These are phyloP conservation scores for Globisporangium splendens DNA, from an alignment of 352 stramenopile species.

Conservation along the genomic window DNA sequence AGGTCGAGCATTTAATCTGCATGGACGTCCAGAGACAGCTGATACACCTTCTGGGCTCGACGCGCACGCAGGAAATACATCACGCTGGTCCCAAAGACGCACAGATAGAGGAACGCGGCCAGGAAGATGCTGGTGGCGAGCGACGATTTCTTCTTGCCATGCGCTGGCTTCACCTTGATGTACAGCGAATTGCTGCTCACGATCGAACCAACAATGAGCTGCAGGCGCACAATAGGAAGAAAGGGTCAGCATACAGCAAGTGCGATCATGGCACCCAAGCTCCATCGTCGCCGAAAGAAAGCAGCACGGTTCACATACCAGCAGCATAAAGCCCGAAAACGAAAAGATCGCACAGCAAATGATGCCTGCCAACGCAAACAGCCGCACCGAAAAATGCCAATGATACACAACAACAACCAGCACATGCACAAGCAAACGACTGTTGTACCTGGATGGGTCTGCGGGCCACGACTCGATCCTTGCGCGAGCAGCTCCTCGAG, in stretches of 20 bases:
- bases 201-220: slow-evolving; percentile 84
- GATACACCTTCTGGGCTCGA: slow-evolving; percentile 83
- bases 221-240: background rate
- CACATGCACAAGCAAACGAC: background rate
- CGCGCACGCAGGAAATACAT: slow-evolving; percentile 82
- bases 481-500: slow-evolving; percentile 76
- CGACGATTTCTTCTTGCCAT: slow-evolving; percentile 82
- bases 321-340: slow-evolving; percentile 65
- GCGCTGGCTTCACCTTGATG: slow-evolving; percentile 74
- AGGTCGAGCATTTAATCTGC: slow-evolving; percentile 38
- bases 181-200: slow-evolving; percentile 86
- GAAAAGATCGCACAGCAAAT: slow-evolving; percentile 79
- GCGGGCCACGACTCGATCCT: slow-evolving; percentile 63
- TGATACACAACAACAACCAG: background rate
- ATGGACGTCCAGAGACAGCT: slow-evolving; percentile 85
- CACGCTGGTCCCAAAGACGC: slow-evolving; percentile 80
- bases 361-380: slow-evolving; percentile 32
- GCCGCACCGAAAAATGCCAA: background rate
- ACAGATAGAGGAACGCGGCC: slow-evolving; percentile 80
- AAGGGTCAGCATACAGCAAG: background rate
- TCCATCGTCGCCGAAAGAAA: background rate
- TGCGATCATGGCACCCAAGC: background rate
- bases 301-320: slow-evolving; percentile 54
- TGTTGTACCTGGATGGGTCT: slow-evolving; percentile 57
- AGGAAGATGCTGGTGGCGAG: slow-evolving; percentile 86